These are phyloP conservation scores for Colletotrichum karsti DNA, from an alignment of 2,329 filamentous ascomycete species.

Conservation along the genomic window DNA sequence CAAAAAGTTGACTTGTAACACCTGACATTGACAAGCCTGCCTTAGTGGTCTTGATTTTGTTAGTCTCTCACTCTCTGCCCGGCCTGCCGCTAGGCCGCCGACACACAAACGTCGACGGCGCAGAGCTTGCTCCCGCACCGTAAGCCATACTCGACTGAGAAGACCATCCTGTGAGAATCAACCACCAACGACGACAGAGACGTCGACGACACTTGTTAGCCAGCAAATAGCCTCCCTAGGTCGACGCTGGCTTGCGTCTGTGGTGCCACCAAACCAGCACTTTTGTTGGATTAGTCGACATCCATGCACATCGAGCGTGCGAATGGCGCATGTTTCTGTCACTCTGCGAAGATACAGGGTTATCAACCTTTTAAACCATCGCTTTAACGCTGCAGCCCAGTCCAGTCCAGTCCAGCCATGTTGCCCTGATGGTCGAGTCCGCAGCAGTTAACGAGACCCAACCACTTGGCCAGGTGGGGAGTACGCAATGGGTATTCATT, in stretches of 20 bases:
- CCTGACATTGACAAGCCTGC: constrained; percentile 19
- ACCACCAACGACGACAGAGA: not conserved
- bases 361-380: not conserved
- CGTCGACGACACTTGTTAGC: not conserved
- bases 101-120: not conserved
- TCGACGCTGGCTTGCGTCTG: constrained; percentile 11
- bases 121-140: not conserved
- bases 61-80: constrained; percentile 2
- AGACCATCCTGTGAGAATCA: constrained; percentile 5
- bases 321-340: not conserved
- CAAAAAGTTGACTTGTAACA: constrained; percentile 6
- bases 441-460: not conserved
- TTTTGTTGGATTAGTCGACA: not conserved
- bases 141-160: constrained; percentile 6
- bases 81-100: not conserved
- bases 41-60: constrained; percentile 12
- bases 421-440: not conserved
- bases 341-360: not conserved
- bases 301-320: not conserved
- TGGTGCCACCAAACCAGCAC: constrained; percentile 11
- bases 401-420: not conserved
- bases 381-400: not conserved
- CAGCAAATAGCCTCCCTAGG: not conserved
- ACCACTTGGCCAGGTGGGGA: not conserved
- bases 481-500: not conserved